Conservation (phyloP, 257 asterid genomes). For the Fraxinus anomala region DNA sequence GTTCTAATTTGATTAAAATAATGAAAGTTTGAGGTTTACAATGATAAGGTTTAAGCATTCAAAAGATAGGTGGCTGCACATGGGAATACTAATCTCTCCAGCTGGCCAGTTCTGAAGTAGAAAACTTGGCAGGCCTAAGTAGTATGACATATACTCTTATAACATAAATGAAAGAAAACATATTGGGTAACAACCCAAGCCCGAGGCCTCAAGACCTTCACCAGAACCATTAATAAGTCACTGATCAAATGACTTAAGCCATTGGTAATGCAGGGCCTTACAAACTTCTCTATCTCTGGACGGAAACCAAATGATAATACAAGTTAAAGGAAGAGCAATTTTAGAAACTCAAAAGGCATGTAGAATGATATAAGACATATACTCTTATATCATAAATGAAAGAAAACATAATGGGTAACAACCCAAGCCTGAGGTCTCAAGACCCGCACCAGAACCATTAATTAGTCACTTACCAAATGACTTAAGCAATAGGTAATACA, state of each 20-base stretch:
- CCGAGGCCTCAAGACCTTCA: background rate
- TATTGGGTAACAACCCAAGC: background rate
- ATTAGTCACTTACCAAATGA: background rate
- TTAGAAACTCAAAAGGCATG: conserved; percentile 17
- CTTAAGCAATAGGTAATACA: background rate
- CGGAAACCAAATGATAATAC: background rate
- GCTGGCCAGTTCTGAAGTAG: background rate
- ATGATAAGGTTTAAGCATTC: background rate
- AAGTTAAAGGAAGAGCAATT: background rate
- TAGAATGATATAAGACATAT: background rate
- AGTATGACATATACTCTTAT: background rate
- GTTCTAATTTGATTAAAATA: background rate
- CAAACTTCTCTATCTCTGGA: background rate
- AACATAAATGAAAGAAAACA: background rate
- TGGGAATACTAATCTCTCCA: background rate
- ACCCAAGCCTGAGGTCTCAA: background rate
- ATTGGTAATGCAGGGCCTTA: background rate
- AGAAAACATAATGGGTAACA: background rate
- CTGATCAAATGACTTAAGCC: background rate
- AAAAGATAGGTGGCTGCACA: background rate
- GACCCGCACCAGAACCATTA: background rate
- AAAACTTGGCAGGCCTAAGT: conserved; percentile 3
- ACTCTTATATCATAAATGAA: background rate
- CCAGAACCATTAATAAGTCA: background rate
- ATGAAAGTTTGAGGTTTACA: background rate